A percentile compares a stretch with the other conserved stretches of the same genome.
These are phyloP conservation scores for Talaromyces sp. DNA, from an alignment of 2,329 filamentous ascomycete genomes.

Conservation along the genomic window DNA sequence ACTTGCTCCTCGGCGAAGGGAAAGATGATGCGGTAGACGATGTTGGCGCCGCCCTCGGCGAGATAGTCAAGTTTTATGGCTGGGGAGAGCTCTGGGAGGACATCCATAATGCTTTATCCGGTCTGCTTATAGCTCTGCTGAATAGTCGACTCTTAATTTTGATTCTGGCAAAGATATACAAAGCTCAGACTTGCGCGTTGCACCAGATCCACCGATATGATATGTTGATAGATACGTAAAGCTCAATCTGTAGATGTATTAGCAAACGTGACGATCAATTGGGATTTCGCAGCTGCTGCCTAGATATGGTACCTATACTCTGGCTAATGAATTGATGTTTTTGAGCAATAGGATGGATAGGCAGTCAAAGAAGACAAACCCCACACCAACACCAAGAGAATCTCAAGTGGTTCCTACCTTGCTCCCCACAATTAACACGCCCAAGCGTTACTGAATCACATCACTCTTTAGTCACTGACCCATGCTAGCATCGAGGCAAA, in stretches of 20 bases:
- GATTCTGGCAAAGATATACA: background rate
- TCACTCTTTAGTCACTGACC: background rate
- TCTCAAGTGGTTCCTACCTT: background rate
- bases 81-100: slow-evolving; percentile 33
- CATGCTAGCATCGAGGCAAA: background rate
- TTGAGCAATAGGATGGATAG: background rate
- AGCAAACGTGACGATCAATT: background rate
- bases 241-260: background rate
- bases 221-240: background rate
- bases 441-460: background rate
- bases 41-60: slow-evolving; percentile 72
- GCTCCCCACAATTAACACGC: background rate
- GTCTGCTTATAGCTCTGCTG: too few species aligned
- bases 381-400: background rate
- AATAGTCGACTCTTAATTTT: background rate
- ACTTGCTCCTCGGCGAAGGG: slow-evolving; percentile 19
- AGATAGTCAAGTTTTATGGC: slow-evolving; percentile 45
- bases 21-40: slow-evolving; percentile 62
- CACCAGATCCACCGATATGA: background rate
- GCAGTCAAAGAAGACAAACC: background rate
- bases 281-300: background rate
- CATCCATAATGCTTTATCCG: slow-evolving; percentile 12
- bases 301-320: background rate
- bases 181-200: background rate
- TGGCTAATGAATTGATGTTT: background rate